Evolutionary conservation across 192 early-diverging fungal genomes (phyloP).

Genomic region (Coemansia sp.): DNA sequence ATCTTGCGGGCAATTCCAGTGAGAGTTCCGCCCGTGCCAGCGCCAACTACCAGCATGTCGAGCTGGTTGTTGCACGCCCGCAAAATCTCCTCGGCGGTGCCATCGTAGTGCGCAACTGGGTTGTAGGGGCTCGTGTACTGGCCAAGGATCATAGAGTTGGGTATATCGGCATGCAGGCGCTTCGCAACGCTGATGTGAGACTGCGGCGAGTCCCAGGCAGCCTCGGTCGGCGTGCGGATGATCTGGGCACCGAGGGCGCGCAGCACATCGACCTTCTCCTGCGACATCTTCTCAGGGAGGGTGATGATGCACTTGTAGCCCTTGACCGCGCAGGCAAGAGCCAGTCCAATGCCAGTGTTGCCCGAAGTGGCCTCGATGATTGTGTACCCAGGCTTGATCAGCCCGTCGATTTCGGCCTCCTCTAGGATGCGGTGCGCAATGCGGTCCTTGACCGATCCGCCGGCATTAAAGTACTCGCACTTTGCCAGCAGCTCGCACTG

Average conservation of each 20-base stretch:
- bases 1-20: constrained; percentile 90
- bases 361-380: constrained; percentile 99
- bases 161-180: constrained; percentile 91
- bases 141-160: constrained; percentile 93
- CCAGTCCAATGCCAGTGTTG: constrained; percentile 99
- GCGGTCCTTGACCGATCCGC: constrained; percentile 98
- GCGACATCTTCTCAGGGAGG: constrained; percentile 98
- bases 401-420: constrained; percentile 89
- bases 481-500: constrained; percentile 96
- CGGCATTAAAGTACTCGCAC: constrained; percentile 99
- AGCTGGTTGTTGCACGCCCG: constrained; percentile 79
- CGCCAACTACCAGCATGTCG: constrained; percentile 94
- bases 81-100: constrained; percentile 83
- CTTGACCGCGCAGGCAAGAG: constrained; percentile 96
- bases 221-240: constrained; percentile 98
- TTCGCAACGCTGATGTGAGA: constrained; percentile 98
- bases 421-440: constrained; percentile 97
- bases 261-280: constrained; percentile 99
- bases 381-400: constrained; percentile 86
- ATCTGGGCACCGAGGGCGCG: constrained; percentile 98
- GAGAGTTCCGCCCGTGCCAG: constrained; percentile 97
- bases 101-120: constrained; percentile 96
- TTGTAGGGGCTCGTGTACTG: constrained; percentile 98
- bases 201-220: constrained; percentile 97
- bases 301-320: constrained; percentile 98